Evolutionary conservation across 257 asterid species (phyloP).

Genomic region (Datura wrightii): DNA sequence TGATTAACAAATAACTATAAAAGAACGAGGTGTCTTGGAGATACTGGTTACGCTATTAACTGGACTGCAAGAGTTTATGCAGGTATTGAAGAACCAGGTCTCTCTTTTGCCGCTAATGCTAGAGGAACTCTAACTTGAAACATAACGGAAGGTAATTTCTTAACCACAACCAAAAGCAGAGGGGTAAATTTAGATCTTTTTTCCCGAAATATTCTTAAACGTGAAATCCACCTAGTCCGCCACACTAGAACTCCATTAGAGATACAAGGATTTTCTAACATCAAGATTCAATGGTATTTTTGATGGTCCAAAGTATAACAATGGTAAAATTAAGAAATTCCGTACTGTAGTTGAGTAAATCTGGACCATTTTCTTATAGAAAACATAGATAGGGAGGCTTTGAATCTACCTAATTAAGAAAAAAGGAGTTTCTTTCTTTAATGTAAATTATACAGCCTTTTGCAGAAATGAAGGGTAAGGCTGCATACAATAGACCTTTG

Average conservation of each 20-base stretch:
- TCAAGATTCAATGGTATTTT: neutral
- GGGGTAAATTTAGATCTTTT: neutral
- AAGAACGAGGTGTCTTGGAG: neutral
- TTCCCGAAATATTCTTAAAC: neutral
- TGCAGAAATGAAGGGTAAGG: too few species aligned
- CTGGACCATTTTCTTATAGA: too few species aligned
- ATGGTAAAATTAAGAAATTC: too few species aligned
- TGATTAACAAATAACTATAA: neutral
- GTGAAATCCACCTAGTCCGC: neutral
- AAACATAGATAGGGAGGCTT: too few species aligned
- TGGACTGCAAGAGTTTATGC: neutral
- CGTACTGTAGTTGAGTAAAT: neutral
- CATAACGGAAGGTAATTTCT: neutral
- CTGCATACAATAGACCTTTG: too few species aligned
- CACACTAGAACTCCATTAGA: neutral
- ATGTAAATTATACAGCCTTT: neutral
- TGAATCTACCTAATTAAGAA: neutral
- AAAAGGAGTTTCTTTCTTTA: neutral
- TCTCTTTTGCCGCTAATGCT: neutral
- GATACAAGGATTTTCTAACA: neutral
- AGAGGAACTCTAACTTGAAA: conserved; percentile 2
- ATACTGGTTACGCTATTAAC: neutral
- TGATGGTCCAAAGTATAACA: neutral
- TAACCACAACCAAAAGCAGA: neutral
- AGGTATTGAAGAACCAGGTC: neutral